Conservation (phyloP, 495 filamentous ascomycete species). For the Penicillium desertorum region DNA sequence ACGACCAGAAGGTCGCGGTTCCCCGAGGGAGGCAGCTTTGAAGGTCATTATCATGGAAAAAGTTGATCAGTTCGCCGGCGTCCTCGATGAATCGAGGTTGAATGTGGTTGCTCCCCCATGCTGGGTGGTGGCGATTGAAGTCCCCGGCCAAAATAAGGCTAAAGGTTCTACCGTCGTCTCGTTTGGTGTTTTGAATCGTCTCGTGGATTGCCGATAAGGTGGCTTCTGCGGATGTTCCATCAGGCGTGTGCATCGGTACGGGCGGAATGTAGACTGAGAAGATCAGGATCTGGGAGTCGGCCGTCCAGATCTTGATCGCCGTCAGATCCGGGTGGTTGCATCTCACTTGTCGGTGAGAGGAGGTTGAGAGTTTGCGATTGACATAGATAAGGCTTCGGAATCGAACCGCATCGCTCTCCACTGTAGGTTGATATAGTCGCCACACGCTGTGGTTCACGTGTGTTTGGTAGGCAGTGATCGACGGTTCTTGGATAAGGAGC, state of each 20-base stretch:
- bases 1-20: constrained; percentile 16
- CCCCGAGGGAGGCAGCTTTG: constrained; percentile 5
- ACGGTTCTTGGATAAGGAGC: no score
- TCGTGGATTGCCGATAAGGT: constrained; percentile 16
- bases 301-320: constrained; percentile 20
- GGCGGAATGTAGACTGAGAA: constrained; percentile 24
- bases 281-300: constrained; percentile 20
- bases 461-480: no score
- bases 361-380: constrained; percentile 14
- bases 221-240: constrained; percentile 4
- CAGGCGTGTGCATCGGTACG: constrained; percentile 5
- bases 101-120: constrained; percentile 9
- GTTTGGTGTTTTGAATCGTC: not conserved
- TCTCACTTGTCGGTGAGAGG: constrained; percentile 21
- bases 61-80: constrained; percentile 22
- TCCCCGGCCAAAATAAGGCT: constrained; percentile 10
- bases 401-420: no score
- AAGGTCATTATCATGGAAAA: constrained; percentile 22
- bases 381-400: no score
- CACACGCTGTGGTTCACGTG: no score
- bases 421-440: no score
- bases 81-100: constrained; percentile 19
- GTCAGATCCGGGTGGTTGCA: constrained; percentile 27
- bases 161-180: not conserved
- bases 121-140: constrained; percentile 17